Evolutionary conservation across 768 basidiomycete species (phyloP), one percentile per base, ranked within the genome.

Genomic region (Suillus decipiens): DNA sequence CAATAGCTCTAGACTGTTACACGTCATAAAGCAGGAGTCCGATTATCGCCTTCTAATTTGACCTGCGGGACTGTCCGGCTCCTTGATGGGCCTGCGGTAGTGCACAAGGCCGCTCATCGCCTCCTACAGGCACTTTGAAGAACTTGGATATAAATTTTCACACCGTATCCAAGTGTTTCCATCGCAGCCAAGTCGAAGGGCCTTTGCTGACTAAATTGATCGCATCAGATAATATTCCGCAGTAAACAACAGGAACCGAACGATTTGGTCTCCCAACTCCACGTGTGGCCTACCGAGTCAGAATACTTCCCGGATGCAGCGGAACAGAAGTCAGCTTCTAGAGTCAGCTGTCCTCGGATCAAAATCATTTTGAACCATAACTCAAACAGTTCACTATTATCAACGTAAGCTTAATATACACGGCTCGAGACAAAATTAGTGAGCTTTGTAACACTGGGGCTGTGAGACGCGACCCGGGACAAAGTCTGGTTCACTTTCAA

Each of bases 121-220:
- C 56, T 57, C 37, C 36, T 56, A 22, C 15, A 56, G 55, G 55
- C 37, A 56, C 37, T 56, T 39, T 56, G 14, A 17, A 56, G 37
- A 34, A 33, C 15, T 24, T 39, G 7, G 34, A 36, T 28, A 17
- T 7, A 28, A 39, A 39, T 57, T 61, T 74, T 73, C 73, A 72
- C 74, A 76, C 75, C 61, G 63, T 66, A 48, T 62, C 64, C 60
- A 60, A 9, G 73, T 60, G 62, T 66, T 53, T 62, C 63, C 60
- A 61, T 33, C 50, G 31, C 31, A 51, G 50, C 28, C 47, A 22
- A 48, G 65, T 59, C 34, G 12, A 47, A 50, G 4, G 36, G 41
- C 31, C 11, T 62, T 61, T 68, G 73, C 71, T 68, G 65, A 74
- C 73, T 68, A 66, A 69, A 67, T 63, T 71, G 73, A 73, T 74